Percentiles rank a stretch among this genome's conserved stretches.
These are phyloP conservation scores for Trichoderma semiorbis DNA, from an alignment of 2,329 filamentous ascomycete genomes.

Conservation along the genomic window DNA sequence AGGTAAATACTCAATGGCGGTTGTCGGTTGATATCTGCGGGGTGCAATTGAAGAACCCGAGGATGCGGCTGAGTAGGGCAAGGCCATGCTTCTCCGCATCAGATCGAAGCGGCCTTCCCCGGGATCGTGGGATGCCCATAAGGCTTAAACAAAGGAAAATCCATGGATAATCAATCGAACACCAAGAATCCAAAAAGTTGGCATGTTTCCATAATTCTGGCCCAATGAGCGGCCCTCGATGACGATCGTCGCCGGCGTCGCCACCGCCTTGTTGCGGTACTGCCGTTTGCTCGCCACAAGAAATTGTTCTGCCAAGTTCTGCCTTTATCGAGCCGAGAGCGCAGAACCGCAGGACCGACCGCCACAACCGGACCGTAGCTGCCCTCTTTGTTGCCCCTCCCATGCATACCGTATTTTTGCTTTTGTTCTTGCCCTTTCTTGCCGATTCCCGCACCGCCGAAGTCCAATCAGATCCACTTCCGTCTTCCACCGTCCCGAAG, in stretches of 20 bases:
- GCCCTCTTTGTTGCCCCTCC: not conserved
- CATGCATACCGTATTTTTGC: not conserved
- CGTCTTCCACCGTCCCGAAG: constrained; percentile 24
- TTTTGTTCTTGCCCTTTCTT: not conserved
- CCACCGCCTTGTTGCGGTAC: constrained; percentile 7
- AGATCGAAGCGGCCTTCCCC: constrained; percentile 13
- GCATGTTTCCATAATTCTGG: not conserved
- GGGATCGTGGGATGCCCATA: not conserved
- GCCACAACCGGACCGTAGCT: not conserved
- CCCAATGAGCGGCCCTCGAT: not conserved
- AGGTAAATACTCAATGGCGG: not conserved
- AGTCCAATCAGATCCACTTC: constrained; percentile 25
- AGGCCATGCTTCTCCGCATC: not conserved
- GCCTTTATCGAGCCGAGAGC: not conserved
- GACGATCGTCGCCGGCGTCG: not conserved
- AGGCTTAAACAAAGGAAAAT: not conserved
- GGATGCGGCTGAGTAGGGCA: not conserved
- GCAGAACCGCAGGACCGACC: not conserved
- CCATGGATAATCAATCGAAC: not conserved
- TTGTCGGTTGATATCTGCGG: not conserved
- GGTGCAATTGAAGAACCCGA: not conserved
- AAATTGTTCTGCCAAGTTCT: not conserved
- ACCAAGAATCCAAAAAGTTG: not conserved
- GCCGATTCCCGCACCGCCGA: constrained; percentile 24
- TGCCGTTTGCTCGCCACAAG: not conserved